A percentile compares a stretch with the other conserved stretches of the same genome.
Conservation (phyloP, 148 eudicot genomes). For the Heliamphora exappendiculata region DNA sequence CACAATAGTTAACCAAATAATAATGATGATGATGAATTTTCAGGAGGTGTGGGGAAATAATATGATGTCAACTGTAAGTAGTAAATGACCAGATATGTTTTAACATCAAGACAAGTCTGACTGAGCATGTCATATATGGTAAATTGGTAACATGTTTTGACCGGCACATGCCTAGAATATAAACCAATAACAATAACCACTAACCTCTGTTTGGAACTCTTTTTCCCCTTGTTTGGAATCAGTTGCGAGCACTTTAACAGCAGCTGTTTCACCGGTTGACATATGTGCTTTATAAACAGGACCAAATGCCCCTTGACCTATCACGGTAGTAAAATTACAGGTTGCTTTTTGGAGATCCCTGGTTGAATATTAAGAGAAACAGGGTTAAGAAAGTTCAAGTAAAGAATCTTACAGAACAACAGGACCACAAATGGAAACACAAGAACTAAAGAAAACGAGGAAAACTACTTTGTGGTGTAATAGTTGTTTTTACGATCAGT, state of each 20-base stretch:
- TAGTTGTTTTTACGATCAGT: background rate
- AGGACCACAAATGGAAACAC: background rate
- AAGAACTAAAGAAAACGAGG: background rate
- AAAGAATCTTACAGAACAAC: background rate
- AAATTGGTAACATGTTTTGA: background rate
- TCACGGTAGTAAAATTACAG: conserved; percentile 72
- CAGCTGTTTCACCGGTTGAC: conserved; percentile 84
- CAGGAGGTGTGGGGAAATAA: background rate
- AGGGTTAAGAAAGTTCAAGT: background rate
- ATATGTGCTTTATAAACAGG: conserved; percentile 93
- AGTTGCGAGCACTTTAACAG: conserved; percentile 86
- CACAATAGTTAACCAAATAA: too few relatives aligned
- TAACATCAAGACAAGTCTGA: background rate
- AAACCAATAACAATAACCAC: conserved; percentile 3
- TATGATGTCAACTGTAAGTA: background rate
- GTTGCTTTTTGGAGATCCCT: conserved; percentile 96
- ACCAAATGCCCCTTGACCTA: conserved; percentile 96
- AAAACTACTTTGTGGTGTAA: background rate
- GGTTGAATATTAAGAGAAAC: conserved; percentile 13
- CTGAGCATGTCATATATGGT: background rate
- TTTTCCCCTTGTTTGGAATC: conserved; percentile 90
- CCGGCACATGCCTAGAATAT: background rate
- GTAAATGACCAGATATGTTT: background rate
- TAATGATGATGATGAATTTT: too few relatives aligned
- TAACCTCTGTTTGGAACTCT: conserved; percentile 93